Percentiles rank a stretch among this genome's conserved stretches.
These are phyloP conservation scores for Phlebiopsis gigantea DNA, from an alignment of 768 basidiomycete species.

Conservation along the genomic window DNA sequence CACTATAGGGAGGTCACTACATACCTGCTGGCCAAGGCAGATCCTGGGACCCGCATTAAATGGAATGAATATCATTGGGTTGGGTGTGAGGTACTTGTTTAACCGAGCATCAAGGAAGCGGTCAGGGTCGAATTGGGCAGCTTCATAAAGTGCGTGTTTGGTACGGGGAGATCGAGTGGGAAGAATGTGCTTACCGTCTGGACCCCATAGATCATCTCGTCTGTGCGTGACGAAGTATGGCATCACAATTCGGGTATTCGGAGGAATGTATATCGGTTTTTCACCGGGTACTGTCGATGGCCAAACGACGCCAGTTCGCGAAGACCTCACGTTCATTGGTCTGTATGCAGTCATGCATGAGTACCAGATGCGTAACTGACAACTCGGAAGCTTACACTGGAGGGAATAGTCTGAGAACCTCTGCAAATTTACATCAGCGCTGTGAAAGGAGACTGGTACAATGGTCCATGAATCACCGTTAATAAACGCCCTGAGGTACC, in stretches of 20 bases:
- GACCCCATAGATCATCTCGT: conserved; percentile 49
- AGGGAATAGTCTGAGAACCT: conserved; percentile 28
- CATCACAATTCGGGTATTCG: conserved; percentile 29
- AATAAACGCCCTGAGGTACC: conserved; percentile 25
- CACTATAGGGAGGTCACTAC: too few relatives aligned
- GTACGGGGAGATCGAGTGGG: background rate
- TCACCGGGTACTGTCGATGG: conserved; percentile 16
- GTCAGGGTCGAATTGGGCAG: conserved; percentile 52
- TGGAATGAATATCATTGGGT: conserved; percentile 65
- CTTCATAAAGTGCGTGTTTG: conserved; percentile 13
- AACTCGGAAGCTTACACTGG: conserved; percentile 20
- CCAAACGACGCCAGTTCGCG: conserved; percentile 12
- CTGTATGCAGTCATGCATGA: conserved; percentile 14
- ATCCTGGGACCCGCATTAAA: conserved; percentile 67
- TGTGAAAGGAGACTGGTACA: background rate
- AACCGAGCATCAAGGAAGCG: conserved; percentile 53
- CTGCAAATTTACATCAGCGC: too few relatives aligned
- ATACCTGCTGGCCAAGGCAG: conserved; percentile 45
- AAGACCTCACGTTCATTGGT: conserved; percentile 28
- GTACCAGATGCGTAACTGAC: background rate
- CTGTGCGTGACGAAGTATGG: conserved; percentile 45
- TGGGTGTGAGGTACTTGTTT: conserved; percentile 47
- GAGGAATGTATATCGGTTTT: conserved; percentile 20
- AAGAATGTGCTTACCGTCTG: conserved; percentile 33
- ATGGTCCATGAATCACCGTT: conserved; percentile 16